These are phyloP conservation scores for Scalesia atractyloides DNA, from an alignment of 129 eudicot genomes.

Conservation along the genomic window DNA sequence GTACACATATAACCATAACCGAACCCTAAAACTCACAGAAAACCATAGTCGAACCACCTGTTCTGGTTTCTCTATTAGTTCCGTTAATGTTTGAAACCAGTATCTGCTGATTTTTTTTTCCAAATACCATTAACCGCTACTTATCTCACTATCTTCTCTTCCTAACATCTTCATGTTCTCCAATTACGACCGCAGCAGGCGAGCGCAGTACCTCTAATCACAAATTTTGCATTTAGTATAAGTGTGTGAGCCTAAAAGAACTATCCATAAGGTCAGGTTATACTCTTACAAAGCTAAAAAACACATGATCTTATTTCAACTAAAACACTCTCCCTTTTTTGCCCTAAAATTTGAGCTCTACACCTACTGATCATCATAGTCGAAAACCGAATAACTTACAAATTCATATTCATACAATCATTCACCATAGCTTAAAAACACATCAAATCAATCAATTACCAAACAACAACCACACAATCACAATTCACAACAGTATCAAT, in stretches of 20 bases:
- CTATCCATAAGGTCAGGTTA: not conserved
- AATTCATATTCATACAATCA: not conserved
- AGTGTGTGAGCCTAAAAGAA: not conserved
- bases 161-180: not conserved
- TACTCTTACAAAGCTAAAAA: conserved; percentile 1
- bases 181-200: not conserved
- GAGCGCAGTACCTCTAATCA: not conserved
- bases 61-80: not conserved
- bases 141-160: not conserved
- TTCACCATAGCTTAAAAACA: not conserved
- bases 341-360: conserved; percentile 9
- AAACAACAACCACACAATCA: conserved; percentile 1
- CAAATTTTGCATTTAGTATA: not conserved
- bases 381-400: not conserved
- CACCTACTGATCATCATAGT: conserved; percentile 16
- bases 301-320: no score
- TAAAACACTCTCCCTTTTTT: not conserved
- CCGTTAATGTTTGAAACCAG: not conserved
- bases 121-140: conserved; percentile 4
- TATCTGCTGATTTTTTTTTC: not conserved
- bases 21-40: not conserved
- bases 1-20: not conserved
- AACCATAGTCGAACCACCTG: not conserved
- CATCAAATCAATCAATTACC: conserved; percentile 7
- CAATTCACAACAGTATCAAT: not conserved